A percentile compares a stretch with the other conserved stretches of the same genome.
Evolutionary conservation across 495 filamentous ascomycete species (phyloP).

Genomic region (Aspergillus indologenus): DNA sequence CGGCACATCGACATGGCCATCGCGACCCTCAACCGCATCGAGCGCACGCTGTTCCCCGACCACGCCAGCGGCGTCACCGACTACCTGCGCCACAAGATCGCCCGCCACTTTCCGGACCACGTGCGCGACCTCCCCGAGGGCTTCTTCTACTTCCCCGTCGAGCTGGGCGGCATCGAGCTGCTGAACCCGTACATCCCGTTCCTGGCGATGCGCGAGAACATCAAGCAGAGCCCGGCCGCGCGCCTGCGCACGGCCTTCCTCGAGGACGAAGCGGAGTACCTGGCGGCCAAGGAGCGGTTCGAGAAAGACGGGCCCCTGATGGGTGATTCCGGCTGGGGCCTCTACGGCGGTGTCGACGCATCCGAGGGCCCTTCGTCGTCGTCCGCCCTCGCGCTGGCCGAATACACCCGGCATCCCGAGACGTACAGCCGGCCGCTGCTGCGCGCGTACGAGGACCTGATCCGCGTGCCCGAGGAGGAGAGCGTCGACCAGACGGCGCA

Average conservation of each 20-base stretch:
- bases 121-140: conserved; percentile 59
- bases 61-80: conserved; percentile 49
- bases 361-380: too few species aligned
- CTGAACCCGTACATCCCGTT: conserved; percentile 55
- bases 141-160: conserved; percentile 64
- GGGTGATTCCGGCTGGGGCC: not conserved
- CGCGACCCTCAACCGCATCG: conserved; percentile 56
- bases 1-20: conserved; percentile 63
- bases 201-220: conserved; percentile 51
- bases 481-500: conserved; percentile 28
- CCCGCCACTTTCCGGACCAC: conserved; percentile 52
- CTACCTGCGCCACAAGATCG: conserved; percentile 54
- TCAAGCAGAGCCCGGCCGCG: conserved; percentile 44
- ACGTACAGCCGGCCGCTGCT: conserved; percentile 34
- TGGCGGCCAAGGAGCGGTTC: conserved; percentile 40
- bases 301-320: conserved; percentile 29
- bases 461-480: conserved; percentile 35
- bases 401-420: conserved; percentile 53
- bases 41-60: conserved; percentile 50
- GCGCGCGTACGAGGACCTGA: conserved; percentile 36
- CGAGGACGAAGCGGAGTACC: conserved; percentile 45
- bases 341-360: too few species aligned
- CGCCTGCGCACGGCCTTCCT: conserved; percentile 45
- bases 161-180: conserved; percentile 57
- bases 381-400: conserved; percentile 50